phyloP scores from a whole-genome alignment of 176 grass and related monocot species.

The Canna indica region DNA sequence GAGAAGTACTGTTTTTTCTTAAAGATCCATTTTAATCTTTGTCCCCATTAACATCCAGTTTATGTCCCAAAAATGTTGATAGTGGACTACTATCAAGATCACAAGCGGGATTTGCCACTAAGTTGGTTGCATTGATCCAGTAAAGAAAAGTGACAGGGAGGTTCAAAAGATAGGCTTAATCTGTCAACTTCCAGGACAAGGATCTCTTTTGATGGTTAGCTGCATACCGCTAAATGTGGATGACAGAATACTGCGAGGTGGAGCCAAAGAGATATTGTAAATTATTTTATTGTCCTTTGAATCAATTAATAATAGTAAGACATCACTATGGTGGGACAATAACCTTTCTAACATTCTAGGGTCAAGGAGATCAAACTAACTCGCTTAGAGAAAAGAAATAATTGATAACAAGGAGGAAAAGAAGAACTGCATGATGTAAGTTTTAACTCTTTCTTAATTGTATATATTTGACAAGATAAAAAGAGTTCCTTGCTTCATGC shows the following conservation, averaged over 20 bases:
- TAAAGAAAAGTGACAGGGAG: not conserved
- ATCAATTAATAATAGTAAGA: too few species aligned
- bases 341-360: too few species aligned
- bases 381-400: too few species aligned
- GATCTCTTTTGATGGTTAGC: not conserved
- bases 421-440: too few species aligned
- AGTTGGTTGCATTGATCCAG: not conserved
- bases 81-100: not conserved
- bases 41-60: not conserved
- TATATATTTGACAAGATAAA: not conserved
- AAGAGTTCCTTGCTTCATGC: not conserved
- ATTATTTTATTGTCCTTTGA: not conserved
- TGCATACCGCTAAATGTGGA: not conserved
- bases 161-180: not conserved
- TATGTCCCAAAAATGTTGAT: not conserved
- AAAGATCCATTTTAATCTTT: not conserved
- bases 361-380: too few species aligned
- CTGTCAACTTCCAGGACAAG: not conserved
- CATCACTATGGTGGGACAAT: too few species aligned
- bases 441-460: too few species aligned
- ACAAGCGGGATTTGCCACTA: not conserved
- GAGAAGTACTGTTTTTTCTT: not conserved
- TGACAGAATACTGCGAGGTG: not conserved
- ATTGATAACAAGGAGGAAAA: too few species aligned
- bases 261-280: not conserved